Evolutionary conservation across 2,329 filamentous ascomycete genomes (phyloP), one percentile per base, ranked within the genome.

Genomic region (Colletotrichum sp.): DNA sequence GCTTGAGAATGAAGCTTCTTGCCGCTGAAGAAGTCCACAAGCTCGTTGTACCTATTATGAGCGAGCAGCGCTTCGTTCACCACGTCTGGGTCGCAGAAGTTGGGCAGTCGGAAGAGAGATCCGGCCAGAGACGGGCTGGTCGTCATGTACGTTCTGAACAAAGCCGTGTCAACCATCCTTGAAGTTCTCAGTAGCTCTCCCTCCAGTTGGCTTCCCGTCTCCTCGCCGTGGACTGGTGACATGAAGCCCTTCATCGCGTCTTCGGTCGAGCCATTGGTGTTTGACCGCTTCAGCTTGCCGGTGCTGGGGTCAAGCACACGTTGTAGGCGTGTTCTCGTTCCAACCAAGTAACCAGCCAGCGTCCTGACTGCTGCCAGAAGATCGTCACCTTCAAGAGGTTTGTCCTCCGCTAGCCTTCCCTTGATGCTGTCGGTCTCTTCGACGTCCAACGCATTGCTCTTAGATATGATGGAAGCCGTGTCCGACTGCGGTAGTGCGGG

Each of bases 11-110:
- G 97, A 55, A 98, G 89, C 83, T 94, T 96, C 86, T 99, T 99
- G 77, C 97, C 97, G 80, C 97, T 95, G 79, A 98, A 93, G 82
- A 99, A 99, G 83, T 98, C 96, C n/a, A 99, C 96, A 3, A 99
- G 88, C 85, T 98, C 96, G 67, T 94, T 96, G 84, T 98, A 98
- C 36, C 96, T 92, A 73, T 94, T 94, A 55, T 93, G 95, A 82
- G 98, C 95, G 75, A 98, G 92, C 6, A 99, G 87, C 80, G 96
- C 96, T 83, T 98, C 95, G 82, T 98, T 97, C 26, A 99, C 96
- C 4, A 98, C 97, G 34, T 95, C 94, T 0, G 97, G 96, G 80
- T 99, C 96, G 83, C 97, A 98, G 82, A 98, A 98, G 83, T 99
- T 99, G 81, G 96, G 94, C 67, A 98, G 95, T 28, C 97, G 95